A percentile compares a stretch with the other conserved stretches of the same genome.
Conservation (phyloP, 2,329 filamentous ascomycete species). For the Cryphonectria nitschkei region DNA sequence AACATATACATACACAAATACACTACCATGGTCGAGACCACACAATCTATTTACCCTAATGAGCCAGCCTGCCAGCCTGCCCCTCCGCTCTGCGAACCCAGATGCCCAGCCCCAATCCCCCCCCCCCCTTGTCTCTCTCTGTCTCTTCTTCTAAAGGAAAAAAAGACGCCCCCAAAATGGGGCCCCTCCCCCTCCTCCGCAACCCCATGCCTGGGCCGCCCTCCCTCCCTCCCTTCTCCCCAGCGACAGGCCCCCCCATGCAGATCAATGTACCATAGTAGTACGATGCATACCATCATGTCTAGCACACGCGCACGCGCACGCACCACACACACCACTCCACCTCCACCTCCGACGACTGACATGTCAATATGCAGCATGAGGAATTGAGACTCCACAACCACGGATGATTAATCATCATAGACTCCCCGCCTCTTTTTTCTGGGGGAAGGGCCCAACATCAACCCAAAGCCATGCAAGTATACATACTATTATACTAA, state of each 20-base stretch:
- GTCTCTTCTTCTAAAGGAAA: background rate
- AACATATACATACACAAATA: background rate
- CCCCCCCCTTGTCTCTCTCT: background rate
- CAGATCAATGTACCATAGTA: slow-evolving; percentile 4
- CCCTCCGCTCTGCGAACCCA: background rate
- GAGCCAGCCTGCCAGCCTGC: background rate
- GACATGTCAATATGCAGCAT: background rate
- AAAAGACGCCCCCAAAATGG: background rate
- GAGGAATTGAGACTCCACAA: background rate
- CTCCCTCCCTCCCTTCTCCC: background rate
- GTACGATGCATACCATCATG: background rate
- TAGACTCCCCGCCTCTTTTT: background rate
- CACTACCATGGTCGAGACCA: background rate
- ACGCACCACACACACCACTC: background rate
- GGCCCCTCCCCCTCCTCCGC: too few species aligned
- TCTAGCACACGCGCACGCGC: background rate
- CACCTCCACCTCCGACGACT: slow-evolving; percentile 2
- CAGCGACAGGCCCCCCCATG: slow-evolving; percentile 16
- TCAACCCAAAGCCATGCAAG: background rate
- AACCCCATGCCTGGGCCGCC: background rate
- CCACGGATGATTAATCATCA: background rate
- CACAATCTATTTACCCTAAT: background rate
- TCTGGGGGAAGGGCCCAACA: background rate
- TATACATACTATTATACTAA: background rate
- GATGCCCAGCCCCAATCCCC: too few species aligned